phyloP scores from a whole-genome alignment of 2,329 filamentous ascomycete genomes.

The Calonectria multiphialidica region DNA sequence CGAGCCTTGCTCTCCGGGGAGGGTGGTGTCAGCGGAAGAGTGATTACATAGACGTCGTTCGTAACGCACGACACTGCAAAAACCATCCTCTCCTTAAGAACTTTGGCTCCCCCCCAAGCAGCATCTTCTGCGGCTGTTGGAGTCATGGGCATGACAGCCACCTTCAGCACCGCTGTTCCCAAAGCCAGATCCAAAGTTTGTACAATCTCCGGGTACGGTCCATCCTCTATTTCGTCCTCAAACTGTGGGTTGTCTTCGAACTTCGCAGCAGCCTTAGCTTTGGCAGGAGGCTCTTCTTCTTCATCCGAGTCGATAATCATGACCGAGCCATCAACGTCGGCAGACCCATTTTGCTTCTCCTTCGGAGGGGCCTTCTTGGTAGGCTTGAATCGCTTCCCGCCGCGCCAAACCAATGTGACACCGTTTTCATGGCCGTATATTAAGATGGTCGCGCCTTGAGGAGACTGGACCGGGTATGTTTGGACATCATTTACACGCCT shows the following conservation, averaged over 20 bases:
- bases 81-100: slow-evolving; percentile 69
- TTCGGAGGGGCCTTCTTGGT: slow-evolving; percentile 50
- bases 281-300: slow-evolving; percentile 62
- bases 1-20: slow-evolving; percentile 70
- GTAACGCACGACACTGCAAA: slow-evolving; percentile 72
- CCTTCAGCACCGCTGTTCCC: slow-evolving; percentile 65
- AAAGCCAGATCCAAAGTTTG: slow-evolving; percentile 73
- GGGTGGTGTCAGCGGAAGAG: slow-evolving; percentile 71
- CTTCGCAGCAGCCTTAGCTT: slow-evolving; percentile 45
- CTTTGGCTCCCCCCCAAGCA: slow-evolving; percentile 58
- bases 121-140: slow-evolving; percentile 61
- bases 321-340: slow-evolving; percentile 60
- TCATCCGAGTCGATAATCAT: slow-evolving; percentile 76
- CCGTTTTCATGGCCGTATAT: slow-evolving; percentile 75
- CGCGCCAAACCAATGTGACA: slow-evolving; percentile 71
- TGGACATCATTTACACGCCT: slow-evolving; percentile 71
- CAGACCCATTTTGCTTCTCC: slow-evolving; percentile 64
- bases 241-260: slow-evolving; percentile 70
- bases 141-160: slow-evolving; percentile 67
- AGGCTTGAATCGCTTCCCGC: slow-evolving; percentile 69
- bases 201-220: slow-evolving; percentile 65
- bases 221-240: slow-evolving; percentile 63
- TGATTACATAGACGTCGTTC: slow-evolving; percentile 68
- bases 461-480: slow-evolving; percentile 71
- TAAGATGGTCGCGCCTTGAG: slow-evolving; percentile 73